Conservation (phyloP, 768 basidiomycete genomes). For the Phaffia tasmanica region DNA sequence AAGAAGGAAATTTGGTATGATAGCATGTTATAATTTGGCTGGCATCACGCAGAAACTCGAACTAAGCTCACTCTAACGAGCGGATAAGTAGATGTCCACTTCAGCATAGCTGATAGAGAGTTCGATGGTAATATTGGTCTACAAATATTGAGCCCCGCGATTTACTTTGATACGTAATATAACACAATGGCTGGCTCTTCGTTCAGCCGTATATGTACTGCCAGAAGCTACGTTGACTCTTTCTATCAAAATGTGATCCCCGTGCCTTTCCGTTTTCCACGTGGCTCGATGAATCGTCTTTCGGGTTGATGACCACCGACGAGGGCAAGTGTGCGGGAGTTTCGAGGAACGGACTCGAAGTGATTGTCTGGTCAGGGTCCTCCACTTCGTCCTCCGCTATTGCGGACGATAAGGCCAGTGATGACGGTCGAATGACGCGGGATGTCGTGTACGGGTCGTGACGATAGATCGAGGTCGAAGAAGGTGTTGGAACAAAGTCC, state of each 20-base stretch:
- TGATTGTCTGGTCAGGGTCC: constrained; percentile 13
- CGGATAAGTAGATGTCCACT: too few relatives aligned
- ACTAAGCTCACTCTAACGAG: too few relatives aligned
- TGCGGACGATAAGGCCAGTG: not conserved
- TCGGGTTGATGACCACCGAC: not conserved
- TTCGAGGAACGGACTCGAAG: not conserved
- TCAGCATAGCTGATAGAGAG: too few relatives aligned
- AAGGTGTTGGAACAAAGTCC: not conserved
- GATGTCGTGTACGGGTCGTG: not conserved
- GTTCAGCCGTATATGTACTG: constrained; percentile 12
- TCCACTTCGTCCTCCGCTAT: not conserved
- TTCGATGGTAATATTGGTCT: too few relatives aligned
- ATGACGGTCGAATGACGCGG: not conserved
- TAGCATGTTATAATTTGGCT: too few relatives aligned
- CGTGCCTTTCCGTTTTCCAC: constrained; percentile 10
- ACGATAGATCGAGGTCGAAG: not conserved
- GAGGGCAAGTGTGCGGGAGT: too few relatives aligned
- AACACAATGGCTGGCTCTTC: too few relatives aligned
- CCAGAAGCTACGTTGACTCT: constrained; percentile 7
- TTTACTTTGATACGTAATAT: too few relatives aligned
- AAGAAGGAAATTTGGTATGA: too few relatives aligned
- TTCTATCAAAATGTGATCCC: too few relatives aligned
- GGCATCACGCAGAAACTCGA: too few relatives aligned
- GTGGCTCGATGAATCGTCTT: not conserved
- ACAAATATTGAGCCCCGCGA: too few relatives aligned